phyloP scores from a whole-genome alignment of 495 filamentous ascomycete species.

The Xylaria bambusicola region DNA sequence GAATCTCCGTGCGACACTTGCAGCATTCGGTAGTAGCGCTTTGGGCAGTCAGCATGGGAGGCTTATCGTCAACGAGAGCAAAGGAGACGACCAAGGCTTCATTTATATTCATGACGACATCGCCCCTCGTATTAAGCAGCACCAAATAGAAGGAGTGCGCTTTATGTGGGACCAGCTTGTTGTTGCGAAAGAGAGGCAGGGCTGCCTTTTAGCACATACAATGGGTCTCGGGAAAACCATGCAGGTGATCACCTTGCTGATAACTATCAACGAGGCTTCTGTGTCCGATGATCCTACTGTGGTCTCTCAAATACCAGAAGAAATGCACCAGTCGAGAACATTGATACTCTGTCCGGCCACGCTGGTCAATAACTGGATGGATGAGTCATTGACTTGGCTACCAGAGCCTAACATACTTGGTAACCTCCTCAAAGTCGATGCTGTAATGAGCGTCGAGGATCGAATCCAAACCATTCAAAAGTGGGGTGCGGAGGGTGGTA shows the following conservation, averaged over 20 bases:
- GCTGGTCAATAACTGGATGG: conserved; percentile 78
- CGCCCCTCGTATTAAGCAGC: conserved; percentile 52
- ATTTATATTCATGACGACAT: conserved; percentile 54
- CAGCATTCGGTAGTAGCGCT: conserved; percentile 36
- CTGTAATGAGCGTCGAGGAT: conserved; percentile 20
- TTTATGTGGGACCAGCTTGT: conserved; percentile 91
- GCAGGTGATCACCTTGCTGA: conserved; percentile 80
- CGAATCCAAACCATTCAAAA: conserved; percentile 48
- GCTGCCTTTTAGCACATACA: conserved; percentile 85
- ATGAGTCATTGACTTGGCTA: conserved; percentile 74
- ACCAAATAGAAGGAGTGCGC: conserved; percentile 69
- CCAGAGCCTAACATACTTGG: conserved; percentile 54
- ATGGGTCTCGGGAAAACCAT: conserved; percentile 96
- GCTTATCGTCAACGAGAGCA: conserved; percentile 72
- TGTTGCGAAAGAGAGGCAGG: conserved; percentile 55
- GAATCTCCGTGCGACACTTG: conserved; percentile 47
- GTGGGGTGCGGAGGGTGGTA: conserved; percentile 69
- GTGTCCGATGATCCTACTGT: conserved; percentile 58
- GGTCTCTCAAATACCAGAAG: conserved; percentile 63
- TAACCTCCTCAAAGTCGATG: conserved; percentile 50
- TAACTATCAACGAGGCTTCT: conserved; percentile 69
- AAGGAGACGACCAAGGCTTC: conserved; percentile 56
- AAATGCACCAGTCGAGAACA: conserved; percentile 62
- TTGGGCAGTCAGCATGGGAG: conserved; percentile 24
- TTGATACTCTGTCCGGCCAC: conserved; percentile 75